Evolutionary conservation across 495 filamentous ascomycete genomes (phyloP).

Genomic region (Penicillium herquei): DNA sequence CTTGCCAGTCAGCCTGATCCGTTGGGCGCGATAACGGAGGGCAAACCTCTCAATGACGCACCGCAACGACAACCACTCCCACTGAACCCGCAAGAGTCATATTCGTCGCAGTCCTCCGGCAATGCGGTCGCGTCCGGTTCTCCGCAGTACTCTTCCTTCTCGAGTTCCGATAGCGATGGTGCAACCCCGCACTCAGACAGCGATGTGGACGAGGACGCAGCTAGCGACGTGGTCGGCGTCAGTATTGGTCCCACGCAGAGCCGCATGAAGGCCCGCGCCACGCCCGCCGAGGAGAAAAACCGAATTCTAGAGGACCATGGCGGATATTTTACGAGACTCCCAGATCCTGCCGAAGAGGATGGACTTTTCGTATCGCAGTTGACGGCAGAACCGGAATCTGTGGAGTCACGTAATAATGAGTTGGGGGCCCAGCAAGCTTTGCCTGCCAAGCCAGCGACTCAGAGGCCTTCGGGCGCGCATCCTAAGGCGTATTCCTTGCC

Average conservation of each 20-base stretch:
- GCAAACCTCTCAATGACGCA: background rate
- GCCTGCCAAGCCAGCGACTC: background rate
- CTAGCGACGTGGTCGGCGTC: constrained; percentile 70
- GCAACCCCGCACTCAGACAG: constrained; percentile 11
- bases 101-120: constrained; percentile 23
- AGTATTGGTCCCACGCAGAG: constrained; percentile 73
- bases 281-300: constrained; percentile 72
- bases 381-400: constrained; percentile 35
- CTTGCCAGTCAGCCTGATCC: constrained; percentile 7
- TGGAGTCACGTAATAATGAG: constrained; percentile 7
- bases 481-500: constrained; percentile 2
- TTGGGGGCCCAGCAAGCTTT: background rate
- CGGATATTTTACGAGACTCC: constrained; percentile 51
- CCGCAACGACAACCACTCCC: background rate
- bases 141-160: constrained; percentile 27
- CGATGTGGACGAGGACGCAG: constrained; percentile 37
- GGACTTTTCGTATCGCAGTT: constrained; percentile 35
- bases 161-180: constrained; percentile 43
- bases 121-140: constrained; percentile 21
- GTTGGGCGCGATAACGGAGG: background rate
- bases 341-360: constrained; percentile 22
- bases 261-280: constrained; percentile 66
- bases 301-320: constrained; percentile 60
- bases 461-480: constrained; percentile 4
- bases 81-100: constrained; percentile 12